These are phyloP conservation scores for Fusarium incarnatum DNA, from an alignment of 2,329 filamentous ascomycete genomes.

Conservation along the genomic window DNA sequence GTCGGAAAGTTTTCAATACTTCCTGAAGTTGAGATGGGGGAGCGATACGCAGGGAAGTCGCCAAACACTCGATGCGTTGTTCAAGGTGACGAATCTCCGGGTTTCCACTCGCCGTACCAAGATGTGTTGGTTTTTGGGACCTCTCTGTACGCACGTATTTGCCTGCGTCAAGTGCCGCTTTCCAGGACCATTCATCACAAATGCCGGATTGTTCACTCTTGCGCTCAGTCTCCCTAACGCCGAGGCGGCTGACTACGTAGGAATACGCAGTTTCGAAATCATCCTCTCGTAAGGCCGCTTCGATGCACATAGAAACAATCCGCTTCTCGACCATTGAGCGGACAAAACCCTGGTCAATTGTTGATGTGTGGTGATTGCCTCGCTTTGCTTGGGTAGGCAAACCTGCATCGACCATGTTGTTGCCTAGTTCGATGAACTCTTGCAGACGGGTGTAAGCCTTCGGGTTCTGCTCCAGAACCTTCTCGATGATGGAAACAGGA, in stretches of 20 bases:
- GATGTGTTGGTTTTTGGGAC: conserved; percentile 68
- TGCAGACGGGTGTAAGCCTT: conserved; percentile 80
- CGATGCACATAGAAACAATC: conserved; percentile 83
- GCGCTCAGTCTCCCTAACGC: conserved; percentile 40
- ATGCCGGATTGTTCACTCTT: neutral
- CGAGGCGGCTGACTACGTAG: conserved; percentile 79
- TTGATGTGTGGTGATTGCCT: conserved; percentile 7
- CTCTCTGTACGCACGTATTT: conserved; percentile 71
- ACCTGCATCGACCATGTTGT: conserved; percentile 72
- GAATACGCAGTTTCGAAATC: conserved; percentile 90
- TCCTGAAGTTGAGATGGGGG: conserved; percentile 77
- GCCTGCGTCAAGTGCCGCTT: conserved; percentile 81
- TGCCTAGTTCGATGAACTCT: conserved; percentile 76
- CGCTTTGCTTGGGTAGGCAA: conserved; percentile 48
- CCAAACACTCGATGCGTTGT: conserved; percentile 83
- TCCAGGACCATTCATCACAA: conserved; percentile 79
- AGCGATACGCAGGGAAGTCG: conserved; percentile 79
- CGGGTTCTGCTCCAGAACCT: conserved; percentile 79
- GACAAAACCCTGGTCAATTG: conserved; percentile 46
- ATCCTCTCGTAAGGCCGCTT: conserved; percentile 79
- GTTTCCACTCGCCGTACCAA: conserved; percentile 70
- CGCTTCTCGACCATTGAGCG: conserved; percentile 67
- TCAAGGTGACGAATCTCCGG: conserved; percentile 77
- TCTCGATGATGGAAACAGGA: conserved; percentile 77
- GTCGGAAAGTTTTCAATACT: conserved; percentile 78